These are phyloP conservation scores for Trypanosoma mega DNA, from an alignment of 208 protist genomes.

Conservation along the genomic window DNA sequence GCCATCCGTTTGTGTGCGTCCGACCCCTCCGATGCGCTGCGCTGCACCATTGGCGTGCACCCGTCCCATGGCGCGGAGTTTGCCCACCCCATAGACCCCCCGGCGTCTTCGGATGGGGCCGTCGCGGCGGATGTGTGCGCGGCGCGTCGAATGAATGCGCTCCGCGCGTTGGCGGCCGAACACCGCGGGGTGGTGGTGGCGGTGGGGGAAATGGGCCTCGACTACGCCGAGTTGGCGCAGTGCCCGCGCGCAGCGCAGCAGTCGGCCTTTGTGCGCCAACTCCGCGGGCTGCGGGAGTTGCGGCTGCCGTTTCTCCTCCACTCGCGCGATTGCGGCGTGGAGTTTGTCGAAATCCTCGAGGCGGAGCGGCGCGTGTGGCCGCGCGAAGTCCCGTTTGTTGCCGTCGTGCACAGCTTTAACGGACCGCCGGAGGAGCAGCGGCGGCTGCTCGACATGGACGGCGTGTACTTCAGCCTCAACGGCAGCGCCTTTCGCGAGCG, in stretches of 20 bases:
- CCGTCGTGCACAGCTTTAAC: slow-evolving; percentile 96
- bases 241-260: slow-evolving; percentile 75
- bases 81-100: slow-evolving; percentile 37
- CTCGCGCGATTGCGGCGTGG: slow-evolving; percentile 83
- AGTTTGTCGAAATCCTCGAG: slow-evolving; percentile 75
- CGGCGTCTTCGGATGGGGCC: slow-evolving; percentile 34
- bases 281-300: slow-evolving; percentile 46
- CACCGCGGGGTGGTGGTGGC: slow-evolving; percentile 87
- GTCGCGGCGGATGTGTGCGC: no score
- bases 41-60: slow-evolving; percentile 86
- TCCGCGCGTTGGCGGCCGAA: slow-evolving; percentile 53
- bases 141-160: no score
- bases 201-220: slow-evolving; percentile 88
- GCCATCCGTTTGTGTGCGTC: slow-evolving; percentile 75
- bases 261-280: slow-evolving; percentile 68
- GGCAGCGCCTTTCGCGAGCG: slow-evolving; percentile 90
- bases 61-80: slow-evolving; percentile 81
- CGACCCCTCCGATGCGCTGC: slow-evolving; percentile 46
- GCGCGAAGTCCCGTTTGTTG: slow-evolving; percentile 24
- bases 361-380: slow-evolving; percentile 17
- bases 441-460: slow-evolving; percentile 54
- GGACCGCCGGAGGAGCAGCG: slow-evolving; percentile 83
- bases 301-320: slow-evolving; percentile 91
- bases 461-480: slow-evolving; percentile 91
- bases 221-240: slow-evolving; percentile 88